These are phyloP conservation scores for Botrytis fabae DNA, from an alignment of 2,329 filamentous ascomycete genomes.

Conservation along the genomic window DNA sequence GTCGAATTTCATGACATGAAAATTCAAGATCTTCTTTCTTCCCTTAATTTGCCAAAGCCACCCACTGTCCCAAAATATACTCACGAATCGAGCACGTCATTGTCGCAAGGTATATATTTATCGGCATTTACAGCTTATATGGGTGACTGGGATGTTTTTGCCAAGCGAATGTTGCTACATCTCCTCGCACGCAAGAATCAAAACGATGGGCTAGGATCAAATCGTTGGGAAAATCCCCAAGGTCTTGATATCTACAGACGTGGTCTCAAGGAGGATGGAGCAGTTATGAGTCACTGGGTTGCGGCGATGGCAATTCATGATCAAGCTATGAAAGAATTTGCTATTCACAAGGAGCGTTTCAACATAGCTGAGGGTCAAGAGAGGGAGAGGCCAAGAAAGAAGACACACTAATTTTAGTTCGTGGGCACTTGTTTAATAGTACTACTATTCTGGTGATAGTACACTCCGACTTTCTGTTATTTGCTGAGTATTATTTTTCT, in stretches of 20 bases:
- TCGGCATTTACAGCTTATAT: conserved; percentile 57
- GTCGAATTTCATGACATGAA: conserved; percentile 49
- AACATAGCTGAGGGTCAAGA: conserved; percentile 42
- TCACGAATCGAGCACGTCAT: conserved; percentile 42
- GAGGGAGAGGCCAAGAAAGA: conserved; percentile 25
- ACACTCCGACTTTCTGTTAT: conserved; percentile 2
- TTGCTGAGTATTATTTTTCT: conserved; percentile 17
- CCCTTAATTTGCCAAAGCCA: conserved; percentile 50
- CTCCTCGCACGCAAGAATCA: conserved; percentile 53
- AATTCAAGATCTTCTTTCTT: conserved; percentile 52
- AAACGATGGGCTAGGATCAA: conserved; percentile 38
- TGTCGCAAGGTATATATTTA: conserved; percentile 48
- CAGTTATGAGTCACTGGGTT: conserved; percentile 61
- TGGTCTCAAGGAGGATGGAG: conserved; percentile 64
- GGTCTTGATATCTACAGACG: conserved; percentile 59
- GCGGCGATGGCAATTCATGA: conserved; percentile 61
- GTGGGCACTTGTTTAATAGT: not conserved
- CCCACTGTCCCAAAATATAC: conserved; percentile 46
- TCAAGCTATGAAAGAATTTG: conserved; percentile 58
- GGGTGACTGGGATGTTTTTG: conserved; percentile 52
- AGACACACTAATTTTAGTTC: conserved; percentile 13
- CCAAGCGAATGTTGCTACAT: conserved; percentile 55
- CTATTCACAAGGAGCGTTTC: conserved; percentile 49
- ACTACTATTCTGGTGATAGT: conserved; percentile 16
- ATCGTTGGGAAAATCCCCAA: conserved; percentile 45